Conservation (phyloP, 148 eudicot genomes). For the Cornus kousa region DNA sequence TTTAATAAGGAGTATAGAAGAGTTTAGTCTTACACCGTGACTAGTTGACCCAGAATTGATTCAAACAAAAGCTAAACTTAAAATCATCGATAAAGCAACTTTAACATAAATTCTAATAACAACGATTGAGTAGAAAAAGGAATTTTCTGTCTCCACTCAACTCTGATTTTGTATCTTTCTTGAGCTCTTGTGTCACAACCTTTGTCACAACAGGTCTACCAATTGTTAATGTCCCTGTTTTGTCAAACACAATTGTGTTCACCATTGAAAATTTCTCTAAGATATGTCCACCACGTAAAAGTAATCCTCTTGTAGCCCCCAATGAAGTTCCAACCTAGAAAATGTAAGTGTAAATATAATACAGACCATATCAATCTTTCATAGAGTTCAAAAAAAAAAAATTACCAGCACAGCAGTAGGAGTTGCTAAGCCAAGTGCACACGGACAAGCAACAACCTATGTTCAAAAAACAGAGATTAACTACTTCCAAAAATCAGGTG, state of each 20-base stretch:
- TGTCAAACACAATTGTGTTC: constrained; percentile 82
- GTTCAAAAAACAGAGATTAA: constrained; percentile 12
- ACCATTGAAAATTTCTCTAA: constrained; percentile 82
- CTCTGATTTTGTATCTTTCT: constrained; percentile 29
- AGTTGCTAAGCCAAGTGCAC: constrained; percentile 98
- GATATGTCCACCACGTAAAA: constrained; percentile 90
- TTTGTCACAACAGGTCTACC: constrained; percentile 88
- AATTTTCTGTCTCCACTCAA: constrained; percentile 28
- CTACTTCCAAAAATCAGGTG: not conserved
- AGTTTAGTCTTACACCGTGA: not conserved
- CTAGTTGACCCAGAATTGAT: not conserved
- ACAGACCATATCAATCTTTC: not conserved
- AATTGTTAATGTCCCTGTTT: constrained; percentile 92
- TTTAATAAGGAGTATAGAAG: not conserved
- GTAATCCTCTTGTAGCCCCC: constrained; percentile 92
- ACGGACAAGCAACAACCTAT: constrained; percentile 94
- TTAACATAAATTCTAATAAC: not conserved
- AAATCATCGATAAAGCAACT: not conserved
- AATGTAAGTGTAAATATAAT: not conserved
- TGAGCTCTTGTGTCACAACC: constrained; percentile 52
- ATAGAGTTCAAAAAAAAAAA: constrained; percentile 7
- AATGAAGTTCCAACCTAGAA: constrained; percentile 87
- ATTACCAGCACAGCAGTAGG: constrained; percentile 95
- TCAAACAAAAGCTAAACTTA: not conserved
- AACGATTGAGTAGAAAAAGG: not conserved